Base-by-base conservation (phyloP, 73 alveolate species). In the Loxodes magnus region DNA sequence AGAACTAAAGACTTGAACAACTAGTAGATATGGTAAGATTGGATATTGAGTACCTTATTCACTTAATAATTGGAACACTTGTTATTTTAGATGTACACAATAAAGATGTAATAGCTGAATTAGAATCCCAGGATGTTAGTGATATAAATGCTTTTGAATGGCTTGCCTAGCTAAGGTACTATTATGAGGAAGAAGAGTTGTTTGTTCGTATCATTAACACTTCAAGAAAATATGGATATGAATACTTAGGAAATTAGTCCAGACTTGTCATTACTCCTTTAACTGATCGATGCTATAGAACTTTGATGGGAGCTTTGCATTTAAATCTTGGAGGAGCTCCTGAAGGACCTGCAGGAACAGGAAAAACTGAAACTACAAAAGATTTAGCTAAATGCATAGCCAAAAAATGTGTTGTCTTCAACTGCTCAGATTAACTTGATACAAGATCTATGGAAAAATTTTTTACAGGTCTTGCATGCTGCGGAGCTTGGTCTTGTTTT, bases 301-400 rank as follows among this genome's bases (percentile, higher is more conserved):
- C 97, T 38, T 58, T 91, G 29, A 84, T 97, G 6, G 77, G 93
- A 61, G 99, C 99, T 16, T 74, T 96, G 82, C 78, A 79, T 77
- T 84, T 96, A 78, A 81, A 92, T 53, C 87, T 95, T 44, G 99
- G 99, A 33, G 99, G 99, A 31, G 99, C 99, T 21, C 99, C 99
- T 0, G 89, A 96, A 31, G 99, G 99, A 21, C 99, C 99, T 0
- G 99, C 97, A 31, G 98, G 98, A 14, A 53, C 60, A 52, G 70
- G 70, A 0, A 94, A 94, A 78, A 94, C 99, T 0, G 99, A 94
- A 67, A 92, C 99, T 25, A 96, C 92, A 55, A 94, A 94, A 73
- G 99, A 91, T 79, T 78, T 94, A 39, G 96, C 98, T 26, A 88
- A 90, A 56, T 93, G 95, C 2, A 66, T 88, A 26, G 96, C 94